Evolutionary conservation across 2,329 filamentous ascomycete species (phyloP), one percentile per base, ranked within the genome.

Genomic region (Fusarium citri): DNA sequence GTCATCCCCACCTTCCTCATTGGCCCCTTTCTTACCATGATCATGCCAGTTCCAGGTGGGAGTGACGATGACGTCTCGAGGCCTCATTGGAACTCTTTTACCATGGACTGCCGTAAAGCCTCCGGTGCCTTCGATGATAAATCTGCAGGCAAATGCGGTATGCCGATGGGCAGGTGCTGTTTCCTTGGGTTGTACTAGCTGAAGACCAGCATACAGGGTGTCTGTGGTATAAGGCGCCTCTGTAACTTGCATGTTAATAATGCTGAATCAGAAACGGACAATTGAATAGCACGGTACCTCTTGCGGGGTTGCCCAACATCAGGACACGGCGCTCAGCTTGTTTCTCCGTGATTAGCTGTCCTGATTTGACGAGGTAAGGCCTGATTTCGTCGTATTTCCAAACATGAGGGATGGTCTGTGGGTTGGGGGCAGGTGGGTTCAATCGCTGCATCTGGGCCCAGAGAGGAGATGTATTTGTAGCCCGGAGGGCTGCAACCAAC

Each of bases 41-140:
- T 89, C 87, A 66, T 88, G 86, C 81, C 84, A 89, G 74, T 87
- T 85, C 86, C 87, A 88, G 0, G 82, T 84, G 0, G 86, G 87
- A 0, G 87, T 89, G 5, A 88, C 75, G n/a, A 89, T 85, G 0
- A 88, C 83, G 56, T 89, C 87, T 6, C 86, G 85, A 5, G 81
- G 78, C 20, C 79, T 72, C 80, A 89, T 85, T 0, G 78, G 74
- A 45, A 89, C 83, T 28, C 84, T 80, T 23, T 79, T 74, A n/a
- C 87, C 86, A 40, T 87, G 84, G 0, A 88, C 84, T 4, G 86
- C 86, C 0, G 87, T 89, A 69, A 87, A 89, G 2, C 87, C 86
- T 1, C 72, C 72, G 3, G 80, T 75, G 1, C 86, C 86, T 55
- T 88, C 86, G 22, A 89, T 86, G 60, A 88, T 86, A 72, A 88